phyloP scores from a whole-genome alignment of 805 yeast genomes.

The Wickerhamomyces chaumierensis region DNA sequence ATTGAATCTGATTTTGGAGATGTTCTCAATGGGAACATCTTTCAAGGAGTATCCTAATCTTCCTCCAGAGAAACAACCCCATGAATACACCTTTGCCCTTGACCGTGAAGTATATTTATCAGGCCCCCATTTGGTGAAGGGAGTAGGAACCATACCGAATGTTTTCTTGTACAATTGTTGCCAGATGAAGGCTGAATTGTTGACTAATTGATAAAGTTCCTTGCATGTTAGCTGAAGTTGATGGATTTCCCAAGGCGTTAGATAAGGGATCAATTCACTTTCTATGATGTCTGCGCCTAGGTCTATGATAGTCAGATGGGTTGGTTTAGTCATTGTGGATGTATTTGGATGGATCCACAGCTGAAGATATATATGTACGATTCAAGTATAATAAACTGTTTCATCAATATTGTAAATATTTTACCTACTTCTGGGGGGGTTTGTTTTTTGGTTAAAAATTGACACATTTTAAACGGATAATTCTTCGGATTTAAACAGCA shows the following conservation, averaged over 20 bases:
- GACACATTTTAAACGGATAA: too few species aligned
- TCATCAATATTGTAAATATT: too few species aligned
- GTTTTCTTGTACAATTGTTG: constrained; percentile 29
- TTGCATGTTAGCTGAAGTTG: constrained; percentile 29
- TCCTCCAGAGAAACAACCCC: constrained; percentile 36
- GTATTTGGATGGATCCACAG: too few species aligned
- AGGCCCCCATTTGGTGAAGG: constrained; percentile 39
- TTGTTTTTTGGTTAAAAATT: too few species aligned
- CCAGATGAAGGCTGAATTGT: constrained; percentile 33
- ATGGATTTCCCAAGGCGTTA: constrained; percentile 24
- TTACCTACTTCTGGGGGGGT: too few species aligned
- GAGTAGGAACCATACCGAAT: constrained; percentile 34
- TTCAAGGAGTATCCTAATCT: constrained; percentile 32
- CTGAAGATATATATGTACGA: too few species aligned
- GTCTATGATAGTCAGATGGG: too few species aligned
- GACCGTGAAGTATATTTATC: constrained; percentile 31
- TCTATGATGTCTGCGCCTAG: constrained; percentile 25
- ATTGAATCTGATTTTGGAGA: constrained; percentile 12
- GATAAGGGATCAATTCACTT: constrained; percentile 20
- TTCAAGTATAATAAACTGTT: too few species aligned
- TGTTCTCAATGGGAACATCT: constrained; percentile 16
- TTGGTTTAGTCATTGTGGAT: too few species aligned
- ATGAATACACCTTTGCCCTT: constrained; percentile 31
- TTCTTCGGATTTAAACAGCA: too few species aligned
- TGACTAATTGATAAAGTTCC: constrained; percentile 22